These are phyloP conservation scores for Kwoniella europaea DNA, from an alignment of 768 basidiomycete genomes.

Conservation along the genomic window DNA sequence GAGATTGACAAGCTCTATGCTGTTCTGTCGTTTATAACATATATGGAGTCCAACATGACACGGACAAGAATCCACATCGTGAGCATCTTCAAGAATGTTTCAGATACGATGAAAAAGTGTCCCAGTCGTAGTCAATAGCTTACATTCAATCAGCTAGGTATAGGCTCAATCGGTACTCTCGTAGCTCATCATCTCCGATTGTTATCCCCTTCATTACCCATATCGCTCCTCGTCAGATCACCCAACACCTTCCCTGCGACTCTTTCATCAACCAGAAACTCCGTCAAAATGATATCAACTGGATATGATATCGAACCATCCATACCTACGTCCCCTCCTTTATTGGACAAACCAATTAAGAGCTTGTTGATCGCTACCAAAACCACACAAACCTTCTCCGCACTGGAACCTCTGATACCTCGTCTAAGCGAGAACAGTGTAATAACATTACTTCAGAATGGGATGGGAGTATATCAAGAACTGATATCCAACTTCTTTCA, in stretches of 20 bases:
- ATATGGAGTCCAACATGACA: neutral
- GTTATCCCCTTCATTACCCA: conserved; percentile 53
- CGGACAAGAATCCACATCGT: conserved; percentile 55
- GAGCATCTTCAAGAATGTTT: conserved; percentile 11
- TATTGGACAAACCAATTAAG: conserved; percentile 62
- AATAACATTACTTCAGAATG: conserved; percentile 91
- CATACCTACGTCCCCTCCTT: neutral
- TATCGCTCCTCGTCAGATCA: conserved; percentile 72
- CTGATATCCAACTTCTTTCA: conserved; percentile 72
- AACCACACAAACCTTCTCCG: conserved; percentile 68
- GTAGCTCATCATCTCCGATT: conserved; percentile 78
- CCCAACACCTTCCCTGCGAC: conserved; percentile 16
- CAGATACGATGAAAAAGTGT: neutral
- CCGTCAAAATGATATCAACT: conserved; percentile 15
- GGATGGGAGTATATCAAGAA: conserved; percentile 87
- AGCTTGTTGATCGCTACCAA: conserved; percentile 84
- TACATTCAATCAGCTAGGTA: conserved; percentile 62
- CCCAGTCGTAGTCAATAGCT: conserved; percentile 1
- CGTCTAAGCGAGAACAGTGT: conserved; percentile 73
- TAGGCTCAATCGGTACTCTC: conserved; percentile 82
- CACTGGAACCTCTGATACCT: conserved; percentile 67
- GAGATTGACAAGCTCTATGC: neutral
- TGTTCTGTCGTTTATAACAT: neutral
- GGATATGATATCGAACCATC: conserved; percentile 22
- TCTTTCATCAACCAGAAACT: conserved; percentile 9